These are phyloP conservation scores for Chlorella ohadii DNA, from an alignment of 139 green algal species.

Conservation along the genomic window DNA sequence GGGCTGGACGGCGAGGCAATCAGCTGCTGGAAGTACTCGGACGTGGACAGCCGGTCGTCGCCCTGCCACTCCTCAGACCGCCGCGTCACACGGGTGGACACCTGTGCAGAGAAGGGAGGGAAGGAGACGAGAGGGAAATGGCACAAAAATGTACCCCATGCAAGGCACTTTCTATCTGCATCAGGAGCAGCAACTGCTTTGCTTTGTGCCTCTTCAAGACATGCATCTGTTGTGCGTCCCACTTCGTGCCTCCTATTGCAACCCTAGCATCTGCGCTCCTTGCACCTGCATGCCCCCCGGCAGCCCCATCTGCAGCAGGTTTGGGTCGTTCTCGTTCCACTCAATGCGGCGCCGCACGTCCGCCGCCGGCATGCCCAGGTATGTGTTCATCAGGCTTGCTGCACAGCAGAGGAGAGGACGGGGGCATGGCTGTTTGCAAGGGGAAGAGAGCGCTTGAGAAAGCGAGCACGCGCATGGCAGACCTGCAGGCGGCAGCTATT, in stretches of 20 bases:
- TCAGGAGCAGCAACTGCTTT: neutral
- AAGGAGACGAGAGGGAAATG: no score
- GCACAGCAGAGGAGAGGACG: neutral
- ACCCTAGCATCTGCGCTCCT: no score
- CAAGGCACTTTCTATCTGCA: no score
- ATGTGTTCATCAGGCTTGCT: conserved; percentile 66
- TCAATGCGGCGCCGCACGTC: conserved; percentile 54
- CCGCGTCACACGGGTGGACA: conserved; percentile 67
- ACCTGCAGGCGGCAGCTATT: no score
- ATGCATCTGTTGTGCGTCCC: no score
- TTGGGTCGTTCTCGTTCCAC: conserved; percentile 80
- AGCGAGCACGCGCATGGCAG: no score
- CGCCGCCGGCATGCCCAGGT: conserved; percentile 42
- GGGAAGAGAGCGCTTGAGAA: no score
- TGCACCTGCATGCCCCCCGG: conserved; percentile 45
- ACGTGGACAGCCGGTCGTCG: conserved; percentile 71
- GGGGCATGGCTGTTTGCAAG: no score
- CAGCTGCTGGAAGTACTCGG: conserved; percentile 76
- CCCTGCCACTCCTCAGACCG: conserved; percentile 45
- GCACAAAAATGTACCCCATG: no score
- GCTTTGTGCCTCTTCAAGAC: neutral
- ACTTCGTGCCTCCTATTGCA: no score
- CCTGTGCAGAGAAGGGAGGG: neutral
- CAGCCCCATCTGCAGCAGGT: conserved; percentile 64
- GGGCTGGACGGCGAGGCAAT: conserved; percentile 21